These are phyloP conservation scores for Filosporella fistucella DNA, from an alignment of 495 filamentous ascomycete genomes.

Conservation along the genomic window DNA sequence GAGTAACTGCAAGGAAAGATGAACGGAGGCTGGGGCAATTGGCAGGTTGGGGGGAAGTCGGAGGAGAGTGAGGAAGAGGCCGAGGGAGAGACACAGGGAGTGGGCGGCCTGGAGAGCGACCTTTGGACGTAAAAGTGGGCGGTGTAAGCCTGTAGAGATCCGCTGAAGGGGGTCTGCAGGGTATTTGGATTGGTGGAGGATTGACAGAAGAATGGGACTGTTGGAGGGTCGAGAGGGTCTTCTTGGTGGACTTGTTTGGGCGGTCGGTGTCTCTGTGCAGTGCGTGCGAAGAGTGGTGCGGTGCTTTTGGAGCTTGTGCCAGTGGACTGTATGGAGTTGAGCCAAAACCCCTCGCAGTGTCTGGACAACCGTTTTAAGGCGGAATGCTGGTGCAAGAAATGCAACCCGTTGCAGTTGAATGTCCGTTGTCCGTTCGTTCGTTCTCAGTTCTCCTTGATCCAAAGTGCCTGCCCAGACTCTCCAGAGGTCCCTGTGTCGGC, in stretches of 20 bases:
- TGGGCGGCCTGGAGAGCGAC: not conserved
- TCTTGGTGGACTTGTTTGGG: not conserved
- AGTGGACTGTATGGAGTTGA: no score
- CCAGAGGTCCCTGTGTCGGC: no score
- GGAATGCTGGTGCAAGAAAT: no score
- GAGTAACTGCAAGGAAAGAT: conserved; percentile 41
- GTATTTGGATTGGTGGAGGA: not conserved
- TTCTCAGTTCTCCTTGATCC: no score
- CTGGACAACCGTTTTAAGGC: no score
- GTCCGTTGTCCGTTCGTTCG: no score
- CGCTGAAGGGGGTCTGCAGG: not conserved
- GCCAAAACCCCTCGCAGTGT: no score
- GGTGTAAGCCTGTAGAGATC: not conserved
- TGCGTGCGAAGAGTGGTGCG: not conserved
- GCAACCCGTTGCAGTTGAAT: no score
- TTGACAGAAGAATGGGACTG: not conserved
- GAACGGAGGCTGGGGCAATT: conserved; percentile 43
- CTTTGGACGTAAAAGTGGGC: no score
- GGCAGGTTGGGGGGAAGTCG: conserved; percentile 24
- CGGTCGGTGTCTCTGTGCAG: not conserved
- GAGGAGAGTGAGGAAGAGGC: conserved; percentile 24
- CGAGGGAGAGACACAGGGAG: not conserved
- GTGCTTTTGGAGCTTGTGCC: no score
- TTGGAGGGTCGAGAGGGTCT: not conserved
- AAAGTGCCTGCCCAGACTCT: no score